phyloP scores from a whole-genome alignment of 495 filamentous ascomycete genomes.

The Hypomontagnella submonticulosa region DNA sequence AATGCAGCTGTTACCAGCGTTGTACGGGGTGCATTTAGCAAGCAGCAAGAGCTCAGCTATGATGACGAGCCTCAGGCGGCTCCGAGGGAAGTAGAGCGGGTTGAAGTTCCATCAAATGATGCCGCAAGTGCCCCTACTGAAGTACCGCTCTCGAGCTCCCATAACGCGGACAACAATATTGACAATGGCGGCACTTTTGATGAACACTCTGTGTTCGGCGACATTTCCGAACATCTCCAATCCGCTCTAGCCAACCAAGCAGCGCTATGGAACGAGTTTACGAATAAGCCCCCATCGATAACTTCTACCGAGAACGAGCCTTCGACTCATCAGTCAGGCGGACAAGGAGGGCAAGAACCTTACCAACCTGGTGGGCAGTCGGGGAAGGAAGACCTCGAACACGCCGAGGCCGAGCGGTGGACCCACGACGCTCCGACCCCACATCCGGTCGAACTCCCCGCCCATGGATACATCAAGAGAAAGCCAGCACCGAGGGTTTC shows the following conservation, averaged over 20 bases:
- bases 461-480: conserved; percentile 36
- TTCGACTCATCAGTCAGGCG: neutral
- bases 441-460: conserved; percentile 31
- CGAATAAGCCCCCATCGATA: conserved; percentile 5
- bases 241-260: conserved; percentile 43
- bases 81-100: neutral
- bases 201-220: conserved; percentile 12
- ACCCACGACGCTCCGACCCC: conserved; percentile 11
- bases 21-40: conserved; percentile 40
- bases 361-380: neutral
- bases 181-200: conserved; percentile 4
- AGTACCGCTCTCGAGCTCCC: neutral
- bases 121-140: conserved; percentile 1
- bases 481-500: conserved; percentile 38
- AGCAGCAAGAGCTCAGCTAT: conserved; percentile 39
- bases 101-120: neutral
- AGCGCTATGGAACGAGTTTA: conserved; percentile 29
- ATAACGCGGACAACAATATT: neutral
- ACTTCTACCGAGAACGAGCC: conserved; percentile 9
- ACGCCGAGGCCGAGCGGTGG: conserved; percentile 6
- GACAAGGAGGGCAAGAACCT: neutral
- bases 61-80: conserved; percentile 41
- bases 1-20: conserved; percentile 39
- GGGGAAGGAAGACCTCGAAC: conserved; percentile 9
- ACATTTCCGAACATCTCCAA: conserved; percentile 39